phyloP scores from a whole-genome alignment of 768 basidiomycete species.

The Xerocomellus chrysenteron region DNA sequence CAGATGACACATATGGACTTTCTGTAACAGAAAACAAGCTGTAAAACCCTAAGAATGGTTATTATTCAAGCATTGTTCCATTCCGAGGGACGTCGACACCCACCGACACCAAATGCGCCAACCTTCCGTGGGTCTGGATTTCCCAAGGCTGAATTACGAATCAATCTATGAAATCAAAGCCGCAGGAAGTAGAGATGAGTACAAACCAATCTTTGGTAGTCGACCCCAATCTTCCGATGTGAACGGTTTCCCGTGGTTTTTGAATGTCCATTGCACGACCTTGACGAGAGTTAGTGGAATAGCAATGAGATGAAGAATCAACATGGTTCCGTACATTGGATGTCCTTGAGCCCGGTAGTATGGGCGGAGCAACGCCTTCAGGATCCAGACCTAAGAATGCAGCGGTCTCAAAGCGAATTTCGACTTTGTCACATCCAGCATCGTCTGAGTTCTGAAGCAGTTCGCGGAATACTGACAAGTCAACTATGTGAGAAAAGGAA shows the following conservation, averaged over 20 bases:
- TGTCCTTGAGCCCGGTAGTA: background rate
- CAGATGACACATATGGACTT: conserved; percentile 73
- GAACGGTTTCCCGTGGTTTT: background rate
- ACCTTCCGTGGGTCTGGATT: background rate
- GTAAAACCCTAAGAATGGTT: conserved; percentile 57
- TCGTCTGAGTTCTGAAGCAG: conserved; percentile 3
- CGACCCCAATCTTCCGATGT: background rate
- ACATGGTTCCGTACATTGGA: background rate
- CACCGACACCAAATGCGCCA: conserved; percentile 3
- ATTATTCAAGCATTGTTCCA: background rate
- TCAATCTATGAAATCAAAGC: background rate
- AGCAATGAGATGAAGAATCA: background rate
- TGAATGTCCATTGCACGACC: conserved; percentile 4
- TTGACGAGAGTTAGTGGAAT: background rate
- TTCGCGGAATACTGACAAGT: background rate
- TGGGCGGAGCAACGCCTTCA: background rate
- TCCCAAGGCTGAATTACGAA: background rate
- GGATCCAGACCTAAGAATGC: background rate
- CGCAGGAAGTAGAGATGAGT: background rate
- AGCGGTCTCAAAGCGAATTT: background rate
- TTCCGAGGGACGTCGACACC: background rate
- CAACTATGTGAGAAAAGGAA: background rate
- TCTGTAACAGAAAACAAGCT: conserved; percentile 79
- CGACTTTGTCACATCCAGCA: background rate
- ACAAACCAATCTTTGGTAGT: background rate